A percentile compares a stretch with the other conserved stretches of the same genome.
phyloP scores from a whole-genome alignment of 2,329 filamentous ascomycete species.

The Didymella arachidicola region DNA sequence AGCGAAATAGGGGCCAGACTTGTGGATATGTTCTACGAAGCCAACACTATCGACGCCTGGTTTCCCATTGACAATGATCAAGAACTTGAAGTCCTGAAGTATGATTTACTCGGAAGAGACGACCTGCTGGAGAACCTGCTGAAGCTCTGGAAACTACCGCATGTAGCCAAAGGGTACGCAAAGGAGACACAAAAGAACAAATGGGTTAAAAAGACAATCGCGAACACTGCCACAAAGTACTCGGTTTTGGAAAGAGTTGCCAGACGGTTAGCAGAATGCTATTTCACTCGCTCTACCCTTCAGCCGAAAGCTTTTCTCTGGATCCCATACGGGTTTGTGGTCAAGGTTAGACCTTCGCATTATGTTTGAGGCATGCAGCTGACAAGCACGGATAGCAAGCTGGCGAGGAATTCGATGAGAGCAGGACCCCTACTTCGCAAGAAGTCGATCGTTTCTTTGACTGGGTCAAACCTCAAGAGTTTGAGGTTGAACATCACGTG shows the following conservation, averaged over 20 bases:
- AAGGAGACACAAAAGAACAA: constrained; percentile 12
- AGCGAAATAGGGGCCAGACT: neutral
- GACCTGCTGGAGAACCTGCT: no score
- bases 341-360: neutral
- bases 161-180: no score
- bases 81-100: neutral
- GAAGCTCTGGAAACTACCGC: no score
- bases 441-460: no score
- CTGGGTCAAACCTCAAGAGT: no score
- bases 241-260: neutral
- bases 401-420: neutral
- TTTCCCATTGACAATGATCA: neutral
- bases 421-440: no score
- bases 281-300: neutral
- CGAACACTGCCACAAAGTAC: neutral
- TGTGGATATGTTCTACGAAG: constrained; percentile 5
- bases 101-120: neutral
- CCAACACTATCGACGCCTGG: constrained; percentile 3
- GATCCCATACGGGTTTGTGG: neutral
- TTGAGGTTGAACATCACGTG: no score
- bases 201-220: constrained; percentile 10
- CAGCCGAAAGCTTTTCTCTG: neutral
- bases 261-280: neutral
- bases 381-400: neutral
- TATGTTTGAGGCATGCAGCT: neutral